These are phyloP conservation scores for Cymodocea nodosa DNA, from an alignment of 116 monocot species.

Conservation along the genomic window DNA sequence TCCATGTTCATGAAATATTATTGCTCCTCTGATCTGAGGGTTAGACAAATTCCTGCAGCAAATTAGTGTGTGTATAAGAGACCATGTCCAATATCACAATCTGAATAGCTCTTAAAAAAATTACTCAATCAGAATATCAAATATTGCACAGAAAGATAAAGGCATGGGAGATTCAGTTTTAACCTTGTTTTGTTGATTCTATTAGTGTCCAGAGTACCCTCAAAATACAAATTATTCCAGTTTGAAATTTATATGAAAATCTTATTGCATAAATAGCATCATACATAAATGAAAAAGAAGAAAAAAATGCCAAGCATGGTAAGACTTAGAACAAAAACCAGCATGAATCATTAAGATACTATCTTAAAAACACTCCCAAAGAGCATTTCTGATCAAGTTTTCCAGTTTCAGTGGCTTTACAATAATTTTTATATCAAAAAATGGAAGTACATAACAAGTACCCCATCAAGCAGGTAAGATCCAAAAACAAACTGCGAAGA, in stretches of 20 bases:
- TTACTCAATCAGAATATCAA: neutral
- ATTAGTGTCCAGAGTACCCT: neutral
- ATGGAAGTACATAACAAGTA: too few species aligned
- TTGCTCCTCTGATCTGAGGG: conserved; percentile 76
- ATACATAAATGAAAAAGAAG: neutral
- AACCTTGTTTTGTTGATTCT: neutral
- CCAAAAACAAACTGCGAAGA: too few species aligned
- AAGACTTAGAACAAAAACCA: too few species aligned
- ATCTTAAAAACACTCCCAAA: too few species aligned
- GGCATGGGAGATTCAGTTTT: neutral
- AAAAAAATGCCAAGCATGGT: neutral
- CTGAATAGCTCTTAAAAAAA: neutral
- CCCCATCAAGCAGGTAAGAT: too few species aligned
- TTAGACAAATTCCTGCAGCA: conserved; percentile 70
- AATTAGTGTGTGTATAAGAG: neutral
- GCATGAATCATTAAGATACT: too few species aligned
- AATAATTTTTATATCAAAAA: too few species aligned
- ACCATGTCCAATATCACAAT: neutral
- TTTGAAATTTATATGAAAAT: too few species aligned
- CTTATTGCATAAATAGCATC: neutral
- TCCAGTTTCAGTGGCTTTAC: too few species aligned
- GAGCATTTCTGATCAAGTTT: too few species aligned
- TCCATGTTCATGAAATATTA: conserved; percentile 75
- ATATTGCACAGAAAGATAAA: neutral
- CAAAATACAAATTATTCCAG: too few species aligned